Evolutionary conservation across 1,139 yeast species (phyloP), one percentile per base, ranked within the genome.

Genomic region (Wickerhamiella pararugosa): DNA sequence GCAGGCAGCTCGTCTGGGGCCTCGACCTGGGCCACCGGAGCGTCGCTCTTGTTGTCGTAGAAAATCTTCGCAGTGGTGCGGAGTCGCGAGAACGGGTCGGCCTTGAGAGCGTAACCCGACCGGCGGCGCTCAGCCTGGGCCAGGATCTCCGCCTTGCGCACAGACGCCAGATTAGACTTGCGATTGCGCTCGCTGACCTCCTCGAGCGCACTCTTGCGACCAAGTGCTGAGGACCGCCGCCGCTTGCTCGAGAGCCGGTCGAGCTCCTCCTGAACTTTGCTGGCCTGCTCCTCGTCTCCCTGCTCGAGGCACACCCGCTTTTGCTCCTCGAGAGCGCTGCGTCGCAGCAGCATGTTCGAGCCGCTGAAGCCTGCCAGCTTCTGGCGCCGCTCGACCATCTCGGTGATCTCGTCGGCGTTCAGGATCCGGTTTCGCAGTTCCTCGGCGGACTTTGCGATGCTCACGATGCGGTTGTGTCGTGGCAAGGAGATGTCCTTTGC

Each of bases 31-130:
- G 63, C 60, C 40, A 58, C 65, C 30, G 61, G 60, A 32, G 58
- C 56, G 49, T 47, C 60, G 29, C 47, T 59, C 46, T 62, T 63
- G 32, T 61, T 67, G 45, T 61, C 45, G 49, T 87, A 86, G 60
- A 84, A 87, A 48, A 84, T 77, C 55, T 82, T 74, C 0, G 96
- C 82, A 47, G 76, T 78, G 0, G 96, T 87, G 58, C 84, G 79
- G 55, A 90, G 71, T 59, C 97, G 73, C 49, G 84, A 76, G 61
- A 90, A 90, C 30, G 98, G 97, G 64, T 90, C 93, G 6, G 79
- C 75, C 39, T 64, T 65, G 30, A 54, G 47, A 29, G 50, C 44
- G 33, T 38, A 44, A 32, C 57, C 59, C 1, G 69, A 64, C 45
- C 69, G 62, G 53, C 78, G 73, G 44, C 78, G 68, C 53, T 69